Percentiles rank a stretch among this genome's conserved stretches.
These are phyloP conservation scores for Eremothecium coryli DNA, from an alignment of 1,139 yeast species.

Conservation along the genomic window DNA sequence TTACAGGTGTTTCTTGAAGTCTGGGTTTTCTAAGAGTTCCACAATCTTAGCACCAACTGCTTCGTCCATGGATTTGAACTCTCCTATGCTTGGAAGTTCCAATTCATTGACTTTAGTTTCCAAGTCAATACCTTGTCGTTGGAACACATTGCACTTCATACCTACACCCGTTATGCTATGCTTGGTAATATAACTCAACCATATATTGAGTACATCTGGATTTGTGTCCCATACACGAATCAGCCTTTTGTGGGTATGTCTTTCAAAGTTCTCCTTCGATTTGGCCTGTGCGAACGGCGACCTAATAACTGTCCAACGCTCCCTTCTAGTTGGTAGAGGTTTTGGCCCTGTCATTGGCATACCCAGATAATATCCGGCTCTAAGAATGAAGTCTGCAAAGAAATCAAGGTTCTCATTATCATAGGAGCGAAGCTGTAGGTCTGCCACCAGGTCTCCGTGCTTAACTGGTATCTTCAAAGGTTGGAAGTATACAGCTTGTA, in stretches of 20 bases:
- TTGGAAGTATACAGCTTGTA: slow-evolving; percentile 70
- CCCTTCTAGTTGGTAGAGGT: slow-evolving; percentile 62
- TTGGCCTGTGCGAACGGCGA: slow-evolving; percentile 95
- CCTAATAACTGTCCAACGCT: slow-evolving; percentile 87
- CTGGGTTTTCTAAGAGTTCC: slow-evolving; percentile 58
- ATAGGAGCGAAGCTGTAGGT: slow-evolving; percentile 63
- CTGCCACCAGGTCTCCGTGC: slow-evolving; percentile 66
- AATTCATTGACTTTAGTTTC: slow-evolving; percentile 35
- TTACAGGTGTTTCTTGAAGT: slow-evolving; percentile 38
- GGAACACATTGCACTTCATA: slow-evolving; percentile 61
- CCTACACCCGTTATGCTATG: slow-evolving; percentile 77
- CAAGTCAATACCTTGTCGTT: slow-evolving; percentile 39
- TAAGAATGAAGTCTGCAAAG: slow-evolving; percentile 73
- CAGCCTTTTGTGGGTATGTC: slow-evolving; percentile 70
- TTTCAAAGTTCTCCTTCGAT: slow-evolving; percentile 87
- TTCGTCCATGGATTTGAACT: slow-evolving; percentile 31
- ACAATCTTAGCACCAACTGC: slow-evolving; percentile 65
- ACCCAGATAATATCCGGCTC: slow-evolving; percentile 85
- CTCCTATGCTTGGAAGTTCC: slow-evolving; percentile 6
- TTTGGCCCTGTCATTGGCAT: slow-evolving; percentile 68
- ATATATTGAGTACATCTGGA: slow-evolving; percentile 73
- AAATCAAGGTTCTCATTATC: slow-evolving; percentile 62
- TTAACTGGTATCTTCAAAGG: slow-evolving; percentile 64
- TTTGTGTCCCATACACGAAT: slow-evolving; percentile 76
- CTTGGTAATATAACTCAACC: slow-evolving; percentile 72